Base-by-base conservation (phyloP, 2,329 filamentous ascomycete species). In the Fusarium torreyae region DNA sequence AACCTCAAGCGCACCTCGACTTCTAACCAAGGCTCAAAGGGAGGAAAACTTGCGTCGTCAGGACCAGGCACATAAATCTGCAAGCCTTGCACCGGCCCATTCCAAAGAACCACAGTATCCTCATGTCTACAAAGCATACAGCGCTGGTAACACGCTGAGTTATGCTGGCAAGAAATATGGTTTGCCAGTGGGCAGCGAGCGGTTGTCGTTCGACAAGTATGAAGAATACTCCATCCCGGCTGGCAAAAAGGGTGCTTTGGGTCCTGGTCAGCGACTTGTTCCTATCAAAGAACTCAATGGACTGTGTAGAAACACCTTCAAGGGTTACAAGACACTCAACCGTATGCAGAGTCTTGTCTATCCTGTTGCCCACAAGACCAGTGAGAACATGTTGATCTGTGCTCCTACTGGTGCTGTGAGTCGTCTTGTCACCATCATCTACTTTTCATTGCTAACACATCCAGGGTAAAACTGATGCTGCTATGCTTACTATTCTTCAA, bases 281-380 rank as follows among this genome's bases (percentile, higher is more conserved):
- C 83, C 89, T 33, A 95, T 99, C 63, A 84, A 87, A 8, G 92
- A 94, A 5, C 86, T 99, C 83, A 96, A 99, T 78, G 94, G 93
- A 0, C 85, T 99, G 28, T 99, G 96, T 74, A 88, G 89, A 64
- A 89, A 88, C n/a, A 99, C 96, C 0, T 99, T 99, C 83, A 93
- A 91, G 76, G 94, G 94, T 0, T 99, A 99, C 84, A 95, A 94
- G 80, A 83, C 92, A 5, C 86, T 99, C 63, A 99, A 99, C 76
- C 91, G 97, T 28, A 99, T 99, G 97, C 96, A 99, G 82, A 98
- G 94, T 78, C 85, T 99, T 48, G 93, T 98, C 1, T 97, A 97
- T 75, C 94, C 94, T 1, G 93, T 99, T 7, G 96, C 94, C 0
- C 98, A 99, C 81, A 93, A 91, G 78, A 98, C 94, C 3, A 97